Evolutionary conservation across 164 flowering plant genomes (phyloP).

Genomic region (Dillenia suffruticosa): DNA sequence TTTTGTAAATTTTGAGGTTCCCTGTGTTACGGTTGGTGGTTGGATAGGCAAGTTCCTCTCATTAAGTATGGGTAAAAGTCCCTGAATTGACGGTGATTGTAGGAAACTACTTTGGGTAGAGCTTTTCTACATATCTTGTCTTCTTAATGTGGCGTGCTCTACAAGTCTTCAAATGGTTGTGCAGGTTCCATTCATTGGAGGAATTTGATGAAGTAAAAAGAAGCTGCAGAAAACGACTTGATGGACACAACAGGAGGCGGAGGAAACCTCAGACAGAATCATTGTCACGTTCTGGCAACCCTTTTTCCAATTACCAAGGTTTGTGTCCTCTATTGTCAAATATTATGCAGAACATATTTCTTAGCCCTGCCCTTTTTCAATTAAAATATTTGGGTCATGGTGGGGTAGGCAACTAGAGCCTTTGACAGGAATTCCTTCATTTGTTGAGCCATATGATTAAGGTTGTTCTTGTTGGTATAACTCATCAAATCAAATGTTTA

Average conservation of each 20-base stretch:
- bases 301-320: slow-evolving; percentile 34
- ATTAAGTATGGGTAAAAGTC: no score
- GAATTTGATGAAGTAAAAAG: slow-evolving; percentile 68
- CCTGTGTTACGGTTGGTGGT: no score
- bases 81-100: no score
- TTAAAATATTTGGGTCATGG: no score
- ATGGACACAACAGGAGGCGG: slow-evolving; percentile 60
- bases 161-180: background rate
- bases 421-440: no score
- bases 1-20: no score
- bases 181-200: slow-evolving; percentile 57
- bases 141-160: no score
- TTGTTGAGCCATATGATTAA: no score
- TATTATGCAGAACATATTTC: background rate
- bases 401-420: no score
- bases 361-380: background rate
- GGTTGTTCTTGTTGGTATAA: no score
- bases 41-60: no score
- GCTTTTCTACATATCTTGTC: background rate
- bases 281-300: slow-evolving; percentile 13
- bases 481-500: no score
- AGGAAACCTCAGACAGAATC: slow-evolving; percentile 52
- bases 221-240: slow-evolving; percentile 72
- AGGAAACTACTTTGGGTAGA: background rate
- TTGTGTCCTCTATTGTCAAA: background rate